Evolutionary conservation across 75 land plant species (phyloP).

Genomic region (Sequoia sempervirens): DNA sequence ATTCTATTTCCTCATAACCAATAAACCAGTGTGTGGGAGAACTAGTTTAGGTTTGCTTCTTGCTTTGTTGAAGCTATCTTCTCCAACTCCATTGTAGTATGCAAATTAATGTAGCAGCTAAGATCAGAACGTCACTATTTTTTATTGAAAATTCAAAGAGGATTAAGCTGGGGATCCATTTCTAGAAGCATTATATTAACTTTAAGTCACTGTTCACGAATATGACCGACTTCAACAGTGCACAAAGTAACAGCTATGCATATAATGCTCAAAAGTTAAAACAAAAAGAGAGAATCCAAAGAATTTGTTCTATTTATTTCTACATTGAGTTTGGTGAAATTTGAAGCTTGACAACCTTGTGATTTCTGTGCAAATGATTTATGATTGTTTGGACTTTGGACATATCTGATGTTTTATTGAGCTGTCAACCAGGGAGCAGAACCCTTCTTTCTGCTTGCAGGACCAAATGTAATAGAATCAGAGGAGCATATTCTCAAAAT

Average conservation of each 20-base stretch:
- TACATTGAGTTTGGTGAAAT: not conserved
- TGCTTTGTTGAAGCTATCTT: not conserved
- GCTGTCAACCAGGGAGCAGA: conserved; percentile 60
- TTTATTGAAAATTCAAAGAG: not conserved
- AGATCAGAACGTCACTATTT: not conserved
- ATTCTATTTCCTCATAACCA: not conserved
- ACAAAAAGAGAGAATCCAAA: not conserved
- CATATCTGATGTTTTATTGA: conserved; percentile 1
- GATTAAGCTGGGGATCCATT: not conserved
- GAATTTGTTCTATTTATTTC: not conserved
- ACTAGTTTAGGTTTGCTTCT: not conserved
- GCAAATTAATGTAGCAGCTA: too few species aligned
- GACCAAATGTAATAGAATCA: conserved; percentile 97
- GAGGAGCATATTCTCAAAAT: conserved; percentile 78
- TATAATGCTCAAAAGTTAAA: not conserved
- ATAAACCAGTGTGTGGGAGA: not conserved
- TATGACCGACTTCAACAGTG: not conserved
- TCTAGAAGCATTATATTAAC: too few species aligned
- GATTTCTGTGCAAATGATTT: not conserved
- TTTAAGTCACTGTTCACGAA: not conserved
- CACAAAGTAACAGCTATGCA: not conserved
- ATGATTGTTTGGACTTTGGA: not conserved
- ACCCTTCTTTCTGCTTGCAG: conserved; percentile 93
- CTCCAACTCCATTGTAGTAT: not conserved
- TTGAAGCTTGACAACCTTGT: not conserved